Percentiles rank a stretch among this genome's conserved stretches.
phyloP scores from a whole-genome alignment of 1,284 basidiomycete species.

The Leccinum fallax region DNA sequence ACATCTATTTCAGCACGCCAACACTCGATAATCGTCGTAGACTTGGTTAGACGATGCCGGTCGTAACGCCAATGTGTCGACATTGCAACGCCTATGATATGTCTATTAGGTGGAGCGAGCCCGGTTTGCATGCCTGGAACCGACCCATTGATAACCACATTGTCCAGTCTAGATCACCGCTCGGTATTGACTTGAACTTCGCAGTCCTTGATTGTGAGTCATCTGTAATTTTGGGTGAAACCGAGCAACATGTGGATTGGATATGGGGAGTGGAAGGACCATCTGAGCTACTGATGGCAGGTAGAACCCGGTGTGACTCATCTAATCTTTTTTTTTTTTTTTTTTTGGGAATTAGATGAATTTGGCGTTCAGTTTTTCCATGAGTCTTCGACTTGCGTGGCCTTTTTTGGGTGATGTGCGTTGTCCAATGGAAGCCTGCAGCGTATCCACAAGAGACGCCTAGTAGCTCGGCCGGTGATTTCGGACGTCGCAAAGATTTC shows the following conservation, averaged over 20 bases:
- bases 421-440: not conserved
- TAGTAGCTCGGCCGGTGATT: not conserved
- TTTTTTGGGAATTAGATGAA: slow-evolving; percentile 4
- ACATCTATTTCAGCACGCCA: not conserved
- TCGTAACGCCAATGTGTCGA: not conserved
- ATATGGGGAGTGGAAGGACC: not conserved
- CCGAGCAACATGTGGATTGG: not conserved
- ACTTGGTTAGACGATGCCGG: not conserved
- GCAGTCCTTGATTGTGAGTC: not conserved
- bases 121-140: not conserved
- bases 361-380: not conserved
- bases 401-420: not conserved
- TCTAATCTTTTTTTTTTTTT: not conserved
- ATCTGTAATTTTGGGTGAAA: not conserved
- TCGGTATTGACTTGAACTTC: not conserved
- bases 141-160: slow-evolving; percentile 7
- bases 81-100: not conserved
- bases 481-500: not conserved
- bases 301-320: not conserved
- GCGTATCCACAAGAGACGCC: not conserved
- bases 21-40: not conserved
- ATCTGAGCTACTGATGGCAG: not conserved
- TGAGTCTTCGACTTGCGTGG: not conserved
- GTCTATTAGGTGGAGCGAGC: slow-evolving; percentile 11
- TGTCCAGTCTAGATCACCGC: not conserved